Base-by-base conservation (phyloP, 371 early-diverging fungal species). In the Saksenaea oblongispora region DNA sequence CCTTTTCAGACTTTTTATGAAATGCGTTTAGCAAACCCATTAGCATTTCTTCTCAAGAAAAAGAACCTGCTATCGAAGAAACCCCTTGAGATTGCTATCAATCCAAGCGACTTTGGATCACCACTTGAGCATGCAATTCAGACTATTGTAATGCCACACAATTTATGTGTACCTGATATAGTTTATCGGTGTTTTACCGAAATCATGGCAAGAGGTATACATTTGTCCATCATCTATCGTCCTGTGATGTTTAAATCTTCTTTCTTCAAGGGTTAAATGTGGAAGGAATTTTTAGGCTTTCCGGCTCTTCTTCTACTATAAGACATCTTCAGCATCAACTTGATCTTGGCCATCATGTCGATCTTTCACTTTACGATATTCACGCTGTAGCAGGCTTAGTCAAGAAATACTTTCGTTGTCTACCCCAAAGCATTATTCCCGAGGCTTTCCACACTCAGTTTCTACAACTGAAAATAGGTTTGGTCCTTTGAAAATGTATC, bases 261-360 rank as follows among this genome's bases (percentile, higher is more conserved):
- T 11, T 27, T 3, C n/a, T 35, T 34, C 3, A 60, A 72, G 79
- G 79, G 2, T 66, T 79, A 27, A 39, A 65, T 11, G 66, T 74
- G n/a, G 76, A 79, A 71, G 80, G 80, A 1, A 55, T 81, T 24
- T 81, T 81, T 66, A 76, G 82, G 24, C 58, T 81, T 57, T 81
- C 82, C 26, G 82, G 82, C 34, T 71, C 82, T 41, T 72, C 76
- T 17, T 67, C 72, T 9, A 76, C 76, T 57, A 79, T 81, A 14
- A 61, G 54, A 26, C 51, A 41, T 22, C 66, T 82, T 14, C 66
- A 79, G 57, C 57, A 64, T 13, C 63, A 64, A 31, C 74, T 78
- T n/a, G 70, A 76, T 34, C 41, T 34, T 22, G 75, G 73, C 54
- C 74, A 74, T 36, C 15, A 54, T 8, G 47, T 81, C 14, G 71